Percentiles rank a stretch among this genome's conserved stretches.
Conservation (phyloP, 2,329 filamentous ascomycete species). For the Ophiostoma sp. region DNA sequence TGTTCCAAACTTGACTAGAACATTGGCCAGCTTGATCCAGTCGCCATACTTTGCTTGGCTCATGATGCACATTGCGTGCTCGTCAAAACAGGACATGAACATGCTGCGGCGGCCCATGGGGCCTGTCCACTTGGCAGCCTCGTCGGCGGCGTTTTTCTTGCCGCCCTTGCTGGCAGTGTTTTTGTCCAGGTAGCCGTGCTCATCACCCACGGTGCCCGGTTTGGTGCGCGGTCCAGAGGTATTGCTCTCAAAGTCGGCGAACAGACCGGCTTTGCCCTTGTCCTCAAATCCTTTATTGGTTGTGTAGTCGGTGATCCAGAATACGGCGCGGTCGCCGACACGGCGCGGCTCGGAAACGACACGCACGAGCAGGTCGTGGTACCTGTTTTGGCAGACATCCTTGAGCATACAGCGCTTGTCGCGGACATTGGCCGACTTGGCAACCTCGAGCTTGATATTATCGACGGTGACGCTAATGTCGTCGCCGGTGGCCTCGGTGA, state of each 20-base stretch:
- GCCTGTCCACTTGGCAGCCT: constrained; percentile 54
- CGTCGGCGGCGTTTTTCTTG: constrained; percentile 14
- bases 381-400: not conserved
- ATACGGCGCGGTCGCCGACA: constrained; percentile 43
- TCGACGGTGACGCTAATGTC: not conserved
- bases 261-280: constrained; percentile 33
- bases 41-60: constrained; percentile 52
- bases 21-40: constrained; percentile 64
- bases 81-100: constrained; percentile 64
- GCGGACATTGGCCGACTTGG: not conserved
- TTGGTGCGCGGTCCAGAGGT: constrained; percentile 28
- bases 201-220: constrained; percentile 44
- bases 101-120: constrained; percentile 69
- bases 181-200: constrained; percentile 47
- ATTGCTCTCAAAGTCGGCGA: not conserved
- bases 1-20: constrained; percentile 59
- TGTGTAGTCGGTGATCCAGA: constrained; percentile 84
- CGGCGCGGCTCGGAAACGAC: constrained; percentile 53
- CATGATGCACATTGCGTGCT: constrained; percentile 57
- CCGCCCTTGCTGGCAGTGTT: constrained; percentile 9
- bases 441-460: not conserved
- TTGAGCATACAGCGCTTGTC: not conserved
- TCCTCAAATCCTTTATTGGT: constrained; percentile 60
- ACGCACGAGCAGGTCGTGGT: constrained; percentile 60
- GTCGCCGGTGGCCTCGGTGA: not conserved